Evolutionary conservation across 1,284 basidiomycete genomes (phyloP).

Genomic region (Golubevia sp.): DNA sequence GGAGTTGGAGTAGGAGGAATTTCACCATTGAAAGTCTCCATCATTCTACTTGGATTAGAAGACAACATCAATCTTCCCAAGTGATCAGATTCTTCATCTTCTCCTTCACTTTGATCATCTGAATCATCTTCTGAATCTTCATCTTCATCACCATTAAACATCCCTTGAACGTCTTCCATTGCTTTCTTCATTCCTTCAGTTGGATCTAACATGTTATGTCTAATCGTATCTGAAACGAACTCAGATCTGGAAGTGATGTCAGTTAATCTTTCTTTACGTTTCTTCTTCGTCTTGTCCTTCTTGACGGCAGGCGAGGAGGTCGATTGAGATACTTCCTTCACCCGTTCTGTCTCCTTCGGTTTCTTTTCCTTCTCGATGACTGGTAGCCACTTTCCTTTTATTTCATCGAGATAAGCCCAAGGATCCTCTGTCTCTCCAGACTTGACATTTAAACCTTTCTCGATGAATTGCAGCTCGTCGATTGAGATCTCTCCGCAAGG

Average conservation of each 20-base stretch:
- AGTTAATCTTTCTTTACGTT: no score
- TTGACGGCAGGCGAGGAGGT: no score
- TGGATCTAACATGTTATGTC: neutral
- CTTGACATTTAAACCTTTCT: constrained; percentile 13
- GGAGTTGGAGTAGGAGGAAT: constrained; percentile 37
- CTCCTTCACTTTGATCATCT: constrained; percentile 19
- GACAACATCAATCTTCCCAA: neutral
- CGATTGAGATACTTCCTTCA: no score
- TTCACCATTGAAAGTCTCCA: constrained; percentile 1
- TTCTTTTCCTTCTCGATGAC: constrained; percentile 9
- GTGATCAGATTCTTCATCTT: constrained; percentile 17
- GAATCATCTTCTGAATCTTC: constrained; percentile 16
- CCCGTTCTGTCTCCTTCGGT: neutral
- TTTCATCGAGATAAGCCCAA: constrained; percentile 39
- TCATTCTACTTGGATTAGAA: constrained; percentile 3
- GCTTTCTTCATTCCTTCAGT: constrained; percentile 34
- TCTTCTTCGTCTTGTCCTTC: no score
- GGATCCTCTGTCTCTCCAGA: constrained; percentile 27
- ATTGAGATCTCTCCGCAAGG: constrained; percentile 26
- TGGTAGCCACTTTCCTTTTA: constrained; percentile 38
- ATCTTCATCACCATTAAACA: constrained; percentile 49
- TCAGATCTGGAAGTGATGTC: neutral
- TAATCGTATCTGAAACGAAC: neutral
- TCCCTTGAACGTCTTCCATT: constrained; percentile 44
- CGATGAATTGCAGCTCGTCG: constrained; percentile 37